These are phyloP conservation scores for Lolium multiflorum DNA, from an alignment of 176 grass and related monocot species.

Conservation along the genomic window DNA sequence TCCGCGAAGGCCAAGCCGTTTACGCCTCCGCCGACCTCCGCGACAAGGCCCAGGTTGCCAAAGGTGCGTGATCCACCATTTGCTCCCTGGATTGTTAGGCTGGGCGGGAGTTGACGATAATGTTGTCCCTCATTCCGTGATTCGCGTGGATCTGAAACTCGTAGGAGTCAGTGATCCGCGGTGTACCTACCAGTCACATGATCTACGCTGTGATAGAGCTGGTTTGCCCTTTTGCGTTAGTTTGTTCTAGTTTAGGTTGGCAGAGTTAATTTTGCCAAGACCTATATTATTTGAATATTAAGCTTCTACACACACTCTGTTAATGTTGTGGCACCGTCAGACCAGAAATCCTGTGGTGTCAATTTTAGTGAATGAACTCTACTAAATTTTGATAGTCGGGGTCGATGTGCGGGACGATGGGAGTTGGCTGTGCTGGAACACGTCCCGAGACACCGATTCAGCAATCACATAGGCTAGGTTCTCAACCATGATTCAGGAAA, in stretches of 20 bases:
- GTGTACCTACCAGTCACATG: neutral
- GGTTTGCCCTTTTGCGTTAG: neutral
- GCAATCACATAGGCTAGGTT: too few species aligned
- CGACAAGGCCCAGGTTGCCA: slow-evolving; percentile 73
- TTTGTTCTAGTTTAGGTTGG: slow-evolving; percentile 5
- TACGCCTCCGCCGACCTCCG: slow-evolving; percentile 85
- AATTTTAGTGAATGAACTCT: neutral
- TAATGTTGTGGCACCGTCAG: neutral
- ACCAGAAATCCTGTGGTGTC: neutral
- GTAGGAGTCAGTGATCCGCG: neutral
- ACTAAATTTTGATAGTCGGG: neutral
- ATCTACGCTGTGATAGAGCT: neutral
- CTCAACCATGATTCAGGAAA: too few species aligned
- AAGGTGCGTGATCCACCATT: slow-evolving; percentile 55
- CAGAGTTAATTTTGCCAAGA: neutral
- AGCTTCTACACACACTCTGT: neutral
- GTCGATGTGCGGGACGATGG: too few species aligned
- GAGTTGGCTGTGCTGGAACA: too few species aligned
- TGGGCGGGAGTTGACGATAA: neutral
- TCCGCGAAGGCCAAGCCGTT: slow-evolving; percentile 63
- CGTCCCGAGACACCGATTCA: too few species aligned
- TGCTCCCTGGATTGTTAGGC: slow-evolving; percentile 13
- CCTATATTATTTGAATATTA: neutral
- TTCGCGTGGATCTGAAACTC: neutral
- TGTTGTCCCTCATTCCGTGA: neutral